Percentiles rank a stretch among this genome's conserved stretches.
Evolutionary conservation across 306 rosid genomes (phyloP).

Genomic region (Dicorynia guianensis): DNA sequence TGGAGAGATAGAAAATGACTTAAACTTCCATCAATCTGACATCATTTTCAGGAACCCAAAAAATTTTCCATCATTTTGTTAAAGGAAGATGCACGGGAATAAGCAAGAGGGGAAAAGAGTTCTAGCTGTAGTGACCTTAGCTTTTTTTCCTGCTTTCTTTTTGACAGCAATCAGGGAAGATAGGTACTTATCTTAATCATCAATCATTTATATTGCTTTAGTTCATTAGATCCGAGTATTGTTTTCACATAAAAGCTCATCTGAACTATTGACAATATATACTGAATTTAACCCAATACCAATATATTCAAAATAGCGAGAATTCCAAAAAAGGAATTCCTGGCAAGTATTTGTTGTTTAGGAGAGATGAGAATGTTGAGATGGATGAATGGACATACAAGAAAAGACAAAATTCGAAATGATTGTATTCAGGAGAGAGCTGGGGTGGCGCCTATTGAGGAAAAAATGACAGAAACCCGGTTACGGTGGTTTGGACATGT

Average conservation of each 20-base stretch:
- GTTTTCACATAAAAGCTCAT: conserved; percentile 14
- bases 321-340: too few species aligned
- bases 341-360: too few species aligned
- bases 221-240: neutral
- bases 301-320: too few species aligned
- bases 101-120: neutral
- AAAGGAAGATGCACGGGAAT: neutral
- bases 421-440: too few species aligned
- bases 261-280: conserved; percentile 12
- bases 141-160: neutral
- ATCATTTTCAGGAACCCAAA: neutral
- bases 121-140: neutral
- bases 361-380: too few species aligned
- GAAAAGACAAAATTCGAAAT: too few species aligned
- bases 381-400: too few species aligned
- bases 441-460: too few species aligned
- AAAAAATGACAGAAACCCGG: too few species aligned
- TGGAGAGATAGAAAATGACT: neutral
- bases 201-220: conserved; percentile 12
- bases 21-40: neutral
- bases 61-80: neutral
- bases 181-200: too few species aligned
- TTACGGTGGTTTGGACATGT: too few species aligned
- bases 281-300: conserved; percentile 5
- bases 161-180: too few species aligned